Base-by-base conservation (phyloP, 208 protist genomes). In the Tritrichomonas musculus region DNA sequence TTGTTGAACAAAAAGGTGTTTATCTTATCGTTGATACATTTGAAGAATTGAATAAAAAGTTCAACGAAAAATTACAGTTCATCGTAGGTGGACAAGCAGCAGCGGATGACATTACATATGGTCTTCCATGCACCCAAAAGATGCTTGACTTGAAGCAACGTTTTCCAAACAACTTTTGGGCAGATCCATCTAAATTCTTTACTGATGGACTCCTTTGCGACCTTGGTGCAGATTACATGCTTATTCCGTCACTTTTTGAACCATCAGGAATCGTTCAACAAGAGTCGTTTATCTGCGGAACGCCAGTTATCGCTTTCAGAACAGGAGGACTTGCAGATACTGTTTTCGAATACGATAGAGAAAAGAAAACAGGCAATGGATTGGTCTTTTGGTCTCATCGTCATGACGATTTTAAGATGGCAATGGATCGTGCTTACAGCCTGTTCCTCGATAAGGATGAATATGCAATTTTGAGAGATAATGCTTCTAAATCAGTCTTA, bases 291-390 rank as follows among this genome's bases (percentile, higher is more conserved):
- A 41, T 41, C 11, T 50, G n/a, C 1, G 73, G 73, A 5, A 50
- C 41, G 25, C 73, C 73, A 22, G n/a, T 25, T 20, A 82, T 82
- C n/a, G 73, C 73, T 20, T 82, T 82, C 73, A 82, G 73, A 82
- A 82, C 73, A 47, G 73, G 73, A n/a, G 73, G 73, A 53, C 41
- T 82, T 9, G 73, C 73, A 22, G 73, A 82, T 44, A 82, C 73
- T n/a, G 73, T 82, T 41, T 82, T 82, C 73, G 73, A 82, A 41
- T 82, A 53, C 73, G 73, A 82, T 36, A 82, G 73, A 82, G 73
- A 82, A 41, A 82, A 82, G 73, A 20, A 22, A 14, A 82, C 73
- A 50, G 73, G 73, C 8, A 82, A 82, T 41, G 73, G 73, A 53
- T 14, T 82, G n/a, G 73, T 82, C 41, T 82, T 82, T 36, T 82